Base-by-base conservation (phyloP, 192 early-diverging fungal species). In the Rhizophagus clarus region DNA sequence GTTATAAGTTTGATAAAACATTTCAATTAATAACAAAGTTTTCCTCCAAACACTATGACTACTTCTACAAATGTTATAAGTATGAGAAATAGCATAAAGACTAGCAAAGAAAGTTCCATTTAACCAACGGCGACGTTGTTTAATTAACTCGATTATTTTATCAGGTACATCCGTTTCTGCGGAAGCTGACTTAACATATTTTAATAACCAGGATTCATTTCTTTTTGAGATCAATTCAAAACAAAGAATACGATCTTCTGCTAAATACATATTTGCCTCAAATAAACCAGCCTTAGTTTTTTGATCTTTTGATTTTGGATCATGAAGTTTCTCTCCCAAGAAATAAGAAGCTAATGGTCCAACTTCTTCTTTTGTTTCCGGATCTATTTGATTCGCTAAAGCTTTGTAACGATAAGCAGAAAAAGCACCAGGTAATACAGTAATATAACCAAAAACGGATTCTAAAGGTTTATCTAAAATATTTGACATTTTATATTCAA, bases 91-190 rank as follows among this genome's bases (percentile, higher is more conserved):
- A 22, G 96, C 93, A 87, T 96, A 96, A 64, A 98, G 88, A 32
- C 91, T 90, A 4, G 96, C 96, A 85, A 98, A 98, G 89, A 95
- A 96, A 14, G 93, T 94, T 47, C 96, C 96, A 86, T 96, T 95
- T 76, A 95, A 90, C 97, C 97, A 99, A 83, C 97, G 92, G 66
- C 97, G 92, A 73, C 96, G 91, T 88, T 99, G 97, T 34, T 94
- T 96, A 62, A 99, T 96, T 63, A 98, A 93, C 83, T 98, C 97
- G 40, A 92, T 89, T 45, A 94, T 85, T 1, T 84, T 80, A 47
- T 88, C 83, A 14, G 94, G 94, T n/a, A 95, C 94, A 89, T 95
- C 94, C 10, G 94, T 95, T 68, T 94, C 94, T 79, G 91, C 94
- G 74, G 86, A 85, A 11, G 94, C 91, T 8, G 80, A 81, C n/a